These are phyloP conservation scores for Neofusicoccum laricinum DNA, from an alignment of 2,329 filamentous ascomycete genomes.

Conservation along the genomic window DNA sequence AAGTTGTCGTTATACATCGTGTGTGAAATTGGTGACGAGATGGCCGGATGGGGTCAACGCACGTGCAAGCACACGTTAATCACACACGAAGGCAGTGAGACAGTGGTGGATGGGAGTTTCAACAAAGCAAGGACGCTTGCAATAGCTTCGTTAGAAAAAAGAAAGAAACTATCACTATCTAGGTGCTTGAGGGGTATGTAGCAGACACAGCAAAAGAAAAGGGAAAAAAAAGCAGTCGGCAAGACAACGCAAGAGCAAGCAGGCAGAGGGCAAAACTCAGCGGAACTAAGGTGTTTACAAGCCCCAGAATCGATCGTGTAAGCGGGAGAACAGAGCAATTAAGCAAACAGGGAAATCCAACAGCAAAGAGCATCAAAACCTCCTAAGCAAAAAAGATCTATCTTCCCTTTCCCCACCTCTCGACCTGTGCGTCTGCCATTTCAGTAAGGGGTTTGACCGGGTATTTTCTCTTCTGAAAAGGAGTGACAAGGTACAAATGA, in stretches of 20 bases:
- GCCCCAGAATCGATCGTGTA: neutral
- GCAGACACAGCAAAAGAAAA: neutral
- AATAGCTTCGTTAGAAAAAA: slow-evolving; percentile 7
- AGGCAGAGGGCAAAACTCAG: neutral
- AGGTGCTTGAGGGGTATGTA: slow-evolving; percentile 15
- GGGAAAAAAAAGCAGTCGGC: neutral
- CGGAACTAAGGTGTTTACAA: neutral
- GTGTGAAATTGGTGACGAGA: neutral
- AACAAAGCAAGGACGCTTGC: slow-evolving; percentile 6
- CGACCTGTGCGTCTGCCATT: slow-evolving; percentile 3
- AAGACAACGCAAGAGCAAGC: neutral
- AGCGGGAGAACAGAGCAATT: neutral
- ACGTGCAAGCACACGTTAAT: neutral
- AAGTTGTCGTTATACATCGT: neutral
- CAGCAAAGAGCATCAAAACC: neutral
- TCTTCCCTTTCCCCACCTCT: neutral
- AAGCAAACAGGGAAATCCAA: slow-evolving; percentile 5
- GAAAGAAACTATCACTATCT: slow-evolving; percentile 12
- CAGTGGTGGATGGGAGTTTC: neutral
- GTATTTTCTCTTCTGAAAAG: slow-evolving; percentile 8
- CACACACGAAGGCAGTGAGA: no score
- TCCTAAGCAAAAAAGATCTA: neutral
- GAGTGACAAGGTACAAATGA: slow-evolving; percentile 3
- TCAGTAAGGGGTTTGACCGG: neutral
- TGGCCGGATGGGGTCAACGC: neutral